These are phyloP conservation scores for Torulaspora microellipsoides DNA, from an alignment of 805 yeast genomes.

Conservation along the genomic window DNA sequence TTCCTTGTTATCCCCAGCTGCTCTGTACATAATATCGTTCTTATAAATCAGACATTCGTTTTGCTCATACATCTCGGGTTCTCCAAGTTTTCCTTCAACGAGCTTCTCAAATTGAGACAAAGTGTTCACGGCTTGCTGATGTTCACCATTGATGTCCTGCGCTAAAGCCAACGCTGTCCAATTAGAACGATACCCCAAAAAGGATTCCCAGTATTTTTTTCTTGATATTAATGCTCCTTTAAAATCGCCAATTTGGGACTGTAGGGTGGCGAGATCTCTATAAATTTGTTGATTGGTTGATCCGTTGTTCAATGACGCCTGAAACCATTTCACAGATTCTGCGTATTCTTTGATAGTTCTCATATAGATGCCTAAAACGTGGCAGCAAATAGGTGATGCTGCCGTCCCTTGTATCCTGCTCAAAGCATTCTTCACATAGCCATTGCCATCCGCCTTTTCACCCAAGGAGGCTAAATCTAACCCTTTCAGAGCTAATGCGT, in stretches of 20 bases:
- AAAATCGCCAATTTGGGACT: conserved; percentile 75
- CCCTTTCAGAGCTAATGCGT: conserved; percentile 82
- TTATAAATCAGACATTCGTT: conserved; percentile 77
- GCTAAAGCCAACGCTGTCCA: conserved; percentile 90
- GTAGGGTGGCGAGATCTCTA: conserved; percentile 76
- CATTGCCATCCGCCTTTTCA: conserved; percentile 58
- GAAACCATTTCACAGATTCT: conserved; percentile 76
- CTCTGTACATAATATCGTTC: conserved; percentile 56
- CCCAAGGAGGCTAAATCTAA: conserved; percentile 55
- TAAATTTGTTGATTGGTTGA: conserved; percentile 72
- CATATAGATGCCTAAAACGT: conserved; percentile 80
- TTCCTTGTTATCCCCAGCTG: conserved; percentile 46
- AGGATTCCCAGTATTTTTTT: conserved; percentile 60
- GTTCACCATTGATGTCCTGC: conserved; percentile 68
- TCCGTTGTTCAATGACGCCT: conserved; percentile 70
- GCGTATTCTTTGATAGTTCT: conserved; percentile 62
- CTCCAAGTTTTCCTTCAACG: conserved; percentile 62
- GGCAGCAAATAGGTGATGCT: conserved; percentile 68
- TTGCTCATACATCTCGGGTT: conserved; percentile 66
- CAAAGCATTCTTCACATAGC: conserved; percentile 57
- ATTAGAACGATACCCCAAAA: conserved; percentile 79
- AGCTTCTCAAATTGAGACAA: conserved; percentile 71
- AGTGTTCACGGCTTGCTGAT: conserved; percentile 63
- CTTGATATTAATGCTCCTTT: conserved; percentile 59
- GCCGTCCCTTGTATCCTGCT: conserved; percentile 45